Evolutionary conservation across 805 yeast species (phyloP).

Genomic region (Saccharomycopsis sp.): DNA sequence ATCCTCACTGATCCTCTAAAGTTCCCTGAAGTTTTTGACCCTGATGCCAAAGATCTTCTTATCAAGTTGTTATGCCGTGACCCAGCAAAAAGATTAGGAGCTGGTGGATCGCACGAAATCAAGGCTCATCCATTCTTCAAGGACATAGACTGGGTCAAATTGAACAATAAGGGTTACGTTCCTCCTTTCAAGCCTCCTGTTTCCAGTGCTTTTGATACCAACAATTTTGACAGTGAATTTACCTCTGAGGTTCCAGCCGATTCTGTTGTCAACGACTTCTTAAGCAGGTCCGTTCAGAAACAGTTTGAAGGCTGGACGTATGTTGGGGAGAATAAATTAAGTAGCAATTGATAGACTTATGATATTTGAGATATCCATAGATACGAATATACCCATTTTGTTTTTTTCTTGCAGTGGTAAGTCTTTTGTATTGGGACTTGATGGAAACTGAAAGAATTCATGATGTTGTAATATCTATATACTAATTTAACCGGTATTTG

Average conservation of each 20-base stretch:
- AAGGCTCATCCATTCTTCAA: slow-evolving; percentile 71
- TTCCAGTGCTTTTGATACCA: slow-evolving; percentile 76
- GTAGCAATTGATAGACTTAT: neutral
- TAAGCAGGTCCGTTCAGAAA: slow-evolving; percentile 91
- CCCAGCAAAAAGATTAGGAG: slow-evolving; percentile 66
- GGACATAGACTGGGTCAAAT: slow-evolving; percentile 64
- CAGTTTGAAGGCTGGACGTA: slow-evolving; percentile 99
- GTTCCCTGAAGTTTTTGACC: slow-evolving; percentile 83
- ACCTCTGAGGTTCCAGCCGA: slow-evolving; percentile 92
- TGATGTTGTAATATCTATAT: no score
- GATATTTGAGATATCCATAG: neutral
- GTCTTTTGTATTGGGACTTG: no score
- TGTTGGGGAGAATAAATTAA: slow-evolving; percentile 41
- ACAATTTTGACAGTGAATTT: slow-evolving; percentile 88
- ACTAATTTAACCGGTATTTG: no score
- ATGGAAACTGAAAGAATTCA: no score
- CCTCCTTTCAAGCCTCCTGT: slow-evolving; percentile 96
- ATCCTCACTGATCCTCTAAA: slow-evolving; percentile 82
- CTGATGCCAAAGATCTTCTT: slow-evolving; percentile 71
- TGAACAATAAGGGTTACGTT: slow-evolving; percentile 69
- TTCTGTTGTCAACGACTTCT: slow-evolving; percentile 86
- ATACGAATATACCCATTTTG: neutral
- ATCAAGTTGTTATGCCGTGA: slow-evolving; percentile 52
- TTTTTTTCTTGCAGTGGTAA: no score
- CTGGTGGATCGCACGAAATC: slow-evolving; percentile 73